These are phyloP conservation scores for Colletotrichum liaoningense DNA, from an alignment of 2,329 filamentous ascomycete species.

Conservation along the genomic window DNA sequence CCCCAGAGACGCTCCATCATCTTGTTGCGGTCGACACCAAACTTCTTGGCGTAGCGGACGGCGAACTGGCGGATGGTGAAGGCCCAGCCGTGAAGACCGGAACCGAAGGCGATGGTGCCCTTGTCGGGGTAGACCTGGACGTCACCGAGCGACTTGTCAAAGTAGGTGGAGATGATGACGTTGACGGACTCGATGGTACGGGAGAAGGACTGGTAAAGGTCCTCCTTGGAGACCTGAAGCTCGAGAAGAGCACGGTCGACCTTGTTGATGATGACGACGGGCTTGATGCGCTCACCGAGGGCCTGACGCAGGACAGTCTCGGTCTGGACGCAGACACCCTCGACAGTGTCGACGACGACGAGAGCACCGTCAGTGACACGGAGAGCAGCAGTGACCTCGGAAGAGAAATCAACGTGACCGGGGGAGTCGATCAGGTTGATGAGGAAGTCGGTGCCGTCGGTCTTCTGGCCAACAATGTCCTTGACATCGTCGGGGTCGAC, in stretches of 20 bases:
- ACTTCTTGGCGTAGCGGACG: conserved; percentile 97
- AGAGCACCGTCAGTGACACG: conserved; percentile 99
- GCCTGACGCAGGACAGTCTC: conserved; percentile 99
- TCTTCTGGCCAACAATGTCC: conserved; percentile 90
- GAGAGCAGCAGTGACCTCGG: conserved; percentile 98
- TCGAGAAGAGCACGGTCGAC: conserved; percentile 99
- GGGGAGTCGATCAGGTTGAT: conserved; percentile 99
- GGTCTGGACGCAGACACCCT: conserved; percentile 99
- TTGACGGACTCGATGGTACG: conserved; percentile 99
- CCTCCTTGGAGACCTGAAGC: conserved; percentile 98
- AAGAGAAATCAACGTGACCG: conserved; percentile 99
- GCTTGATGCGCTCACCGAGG: conserved; percentile 99
- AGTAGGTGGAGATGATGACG: conserved; percentile 99
- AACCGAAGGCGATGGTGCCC: conserved; percentile 98
- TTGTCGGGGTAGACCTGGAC: conserved; percentile 98
- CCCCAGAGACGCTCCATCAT: conserved; percentile 99
- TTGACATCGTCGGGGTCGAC: conserved; percentile 90
- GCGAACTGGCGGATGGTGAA: conserved; percentile 99
- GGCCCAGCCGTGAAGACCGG: conserved; percentile 99
- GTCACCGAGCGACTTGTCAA: conserved; percentile 96
- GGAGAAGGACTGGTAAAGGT: conserved; percentile 99
- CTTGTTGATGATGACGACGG: conserved; percentile 99
- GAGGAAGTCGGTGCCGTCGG: conserved; percentile 95
- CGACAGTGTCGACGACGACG: conserved; percentile 99
- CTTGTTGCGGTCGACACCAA: conserved; percentile 99